phyloP scores from a whole-genome alignment of 257 asterid species.

The Capsicum pubescens region DNA sequence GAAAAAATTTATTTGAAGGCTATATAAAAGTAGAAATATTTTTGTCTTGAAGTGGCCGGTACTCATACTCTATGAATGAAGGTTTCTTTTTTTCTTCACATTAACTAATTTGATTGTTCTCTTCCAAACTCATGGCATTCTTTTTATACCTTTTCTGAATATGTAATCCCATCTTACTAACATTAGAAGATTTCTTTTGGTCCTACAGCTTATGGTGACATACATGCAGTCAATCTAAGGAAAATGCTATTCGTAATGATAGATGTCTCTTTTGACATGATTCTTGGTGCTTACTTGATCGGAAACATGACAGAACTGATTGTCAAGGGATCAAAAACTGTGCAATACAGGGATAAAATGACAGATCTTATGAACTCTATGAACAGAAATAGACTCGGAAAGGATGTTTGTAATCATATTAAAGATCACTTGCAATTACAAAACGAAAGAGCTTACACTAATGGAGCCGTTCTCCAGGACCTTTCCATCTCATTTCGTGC shows the following conservation, averaged over 20 bases:
- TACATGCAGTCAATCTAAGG: slow-evolving; percentile 88
- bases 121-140: background rate
- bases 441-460: slow-evolving; percentile 82
- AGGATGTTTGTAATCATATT: slow-evolving; percentile 74
- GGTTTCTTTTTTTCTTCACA: background rate
- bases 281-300: slow-evolving; percentile 90
- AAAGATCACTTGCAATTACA: slow-evolving; percentile 89
- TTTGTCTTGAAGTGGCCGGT: background rate
- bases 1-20: background rate
- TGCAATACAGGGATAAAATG: slow-evolving; percentile 86
- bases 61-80: background rate
- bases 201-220: slow-evolving; percentile 87
- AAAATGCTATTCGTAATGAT: slow-evolving; percentile 96
- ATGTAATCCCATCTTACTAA: background rate
- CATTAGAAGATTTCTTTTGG: background rate
- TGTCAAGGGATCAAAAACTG: slow-evolving; percentile 93
- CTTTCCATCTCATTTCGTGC: slow-evolving; percentile 87
- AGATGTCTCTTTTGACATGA: slow-evolving; percentile 89
- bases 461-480: slow-evolving; percentile 77
- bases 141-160: background rate
- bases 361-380: slow-evolving; percentile 77
- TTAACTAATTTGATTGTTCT: background rate
- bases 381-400: slow-evolving; percentile 79
- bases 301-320: slow-evolving; percentile 97
- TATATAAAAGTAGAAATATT: background rate